Base-by-base conservation (phyloP, 108 stramenopile genomes). In the Skeletonema menzelii region DNA sequence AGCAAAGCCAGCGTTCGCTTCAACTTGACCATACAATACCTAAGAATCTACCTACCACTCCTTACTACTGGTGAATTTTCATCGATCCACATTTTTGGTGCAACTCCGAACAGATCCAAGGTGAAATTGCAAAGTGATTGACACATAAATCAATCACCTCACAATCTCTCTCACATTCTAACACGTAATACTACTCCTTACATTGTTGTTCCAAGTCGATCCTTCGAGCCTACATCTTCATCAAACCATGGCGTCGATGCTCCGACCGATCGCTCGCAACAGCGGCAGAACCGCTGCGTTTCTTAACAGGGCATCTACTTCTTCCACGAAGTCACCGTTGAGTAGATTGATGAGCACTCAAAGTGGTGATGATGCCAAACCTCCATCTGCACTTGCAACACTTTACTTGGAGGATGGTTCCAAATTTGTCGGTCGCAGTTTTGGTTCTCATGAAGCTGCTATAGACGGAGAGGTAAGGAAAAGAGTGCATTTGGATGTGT, bases 371-470 rank as follows among this genome's bases (percentile, higher is more conserved):
- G 85, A 94, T 57, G 79, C 82, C 42, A 75, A 84, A 44, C 77
- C 72, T 26, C 88, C 93, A 22, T 84, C 87, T 17, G 90, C 88
- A 14, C 65, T 94, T 32, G 93, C 93, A 17, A 87, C 80, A 66
- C 63, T 94, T 26, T 80, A 94, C 65, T 84, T 94, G 63, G 93
- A 94, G 65, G 93, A 94, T 83, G 93, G 93, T 56, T 87, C 90
- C 4, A 87, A 85, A 19, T 66, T 94, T 24, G 67, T 78, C 10
- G 93, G 87, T 65, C 69, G 81, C 65, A 86, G 86, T 38, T 94
- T 94, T 60, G 93, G 93, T 56, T 70, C 84, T 72, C 90, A 94
- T 63, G 86, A 87, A 42, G 66, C 70, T 62, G 61, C 60, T 67
- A 89, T 89, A 11, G 89, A 90, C 69, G 93, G 93, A 81, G 93